A percentile compares a stretch with the other conserved stretches of the same genome.
phyloP scores from a whole-genome alignment of 2,329 filamentous ascomycete genomes.

The Xylaria sp. region DNA sequence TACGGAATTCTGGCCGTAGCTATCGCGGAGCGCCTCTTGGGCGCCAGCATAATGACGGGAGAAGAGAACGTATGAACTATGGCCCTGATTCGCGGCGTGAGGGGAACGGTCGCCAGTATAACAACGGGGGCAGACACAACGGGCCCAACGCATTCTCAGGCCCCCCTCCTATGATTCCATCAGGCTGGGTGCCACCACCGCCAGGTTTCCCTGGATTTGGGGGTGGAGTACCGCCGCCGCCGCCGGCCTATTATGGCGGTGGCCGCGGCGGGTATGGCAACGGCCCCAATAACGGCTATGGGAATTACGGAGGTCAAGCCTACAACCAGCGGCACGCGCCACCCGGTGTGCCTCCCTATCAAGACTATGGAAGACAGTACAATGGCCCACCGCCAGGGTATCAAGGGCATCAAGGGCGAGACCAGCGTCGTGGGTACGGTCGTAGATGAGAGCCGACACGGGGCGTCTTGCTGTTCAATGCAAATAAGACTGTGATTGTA shows the following conservation, averaged over 20 bases:
- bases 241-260: constrained; percentile 44
- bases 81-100: constrained; percentile 48
- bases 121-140: constrained; percentile 59
- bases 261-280: constrained; percentile 44
- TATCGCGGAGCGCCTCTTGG: constrained; percentile 74
- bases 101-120: constrained; percentile 48
- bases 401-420: constrained; percentile 43
- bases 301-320: constrained; percentile 43
- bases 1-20: constrained; percentile 73
- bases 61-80: constrained; percentile 49
- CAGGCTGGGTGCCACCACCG: constrained; percentile 53
- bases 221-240: constrained; percentile 54
- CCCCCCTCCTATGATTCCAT: constrained; percentile 48
- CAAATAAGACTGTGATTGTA: constrained; percentile 3
- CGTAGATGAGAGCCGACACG: constrained; percentile 23
- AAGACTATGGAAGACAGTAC: constrained; percentile 44
- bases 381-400: constrained; percentile 41
- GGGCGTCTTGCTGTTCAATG: neutral
- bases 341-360: constrained; percentile 38
- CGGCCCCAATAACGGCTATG: constrained; percentile 37
- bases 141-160: constrained; percentile 45
- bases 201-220: constrained; percentile 54
- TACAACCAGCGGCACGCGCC: constrained; percentile 42
- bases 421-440: constrained; percentile 41
- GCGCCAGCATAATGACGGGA: constrained; percentile 45